These are phyloP conservation scores for Boletus pseudo-olivaceus DNA, from an alignment of 768 basidiomycete species.

Conservation along the genomic window DNA sequence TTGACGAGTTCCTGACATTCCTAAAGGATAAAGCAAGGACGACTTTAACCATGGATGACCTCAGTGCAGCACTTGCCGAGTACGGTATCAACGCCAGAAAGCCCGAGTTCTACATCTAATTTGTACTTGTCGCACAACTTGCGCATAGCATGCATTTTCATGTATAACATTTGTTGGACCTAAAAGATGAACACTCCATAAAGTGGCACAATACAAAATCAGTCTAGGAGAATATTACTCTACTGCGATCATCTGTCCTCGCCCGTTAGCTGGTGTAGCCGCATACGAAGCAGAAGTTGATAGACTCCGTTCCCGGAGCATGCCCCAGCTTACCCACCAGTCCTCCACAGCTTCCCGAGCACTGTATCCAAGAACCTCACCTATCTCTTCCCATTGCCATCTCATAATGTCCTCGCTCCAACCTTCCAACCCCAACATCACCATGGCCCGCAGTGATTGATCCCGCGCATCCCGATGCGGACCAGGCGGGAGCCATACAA, in stretches of 20 bases:
- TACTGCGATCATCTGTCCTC: not conserved
- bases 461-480: constrained; percentile 42
- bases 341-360: constrained; percentile 54
- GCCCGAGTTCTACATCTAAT: constrained; percentile 86
- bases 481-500: constrained; percentile 42
- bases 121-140: constrained; percentile 1
- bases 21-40: constrained; percentile 85
- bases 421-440: constrained; percentile 16
- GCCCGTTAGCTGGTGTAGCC: not conserved
- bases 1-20: constrained; percentile 4
- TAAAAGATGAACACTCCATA: not conserved
- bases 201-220: not conserved
- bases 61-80: constrained; percentile 88
- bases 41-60: constrained; percentile 95
- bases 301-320: constrained; percentile 36
- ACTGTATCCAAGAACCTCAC: constrained; percentile 46
- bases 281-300: not conserved
- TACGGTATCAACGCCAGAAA: constrained; percentile 94
- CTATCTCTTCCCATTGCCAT: constrained; percentile 49
- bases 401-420: constrained; percentile 47
- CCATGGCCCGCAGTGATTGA: constrained; percentile 25
- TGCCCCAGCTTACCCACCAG: constrained; percentile 59
- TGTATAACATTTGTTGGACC: not conserved
- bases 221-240: not conserved
- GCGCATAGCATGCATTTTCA: not conserved